phyloP scores from a whole-genome alignment of 345 rosid genomes.

The Fremontodendron californicum region DNA sequence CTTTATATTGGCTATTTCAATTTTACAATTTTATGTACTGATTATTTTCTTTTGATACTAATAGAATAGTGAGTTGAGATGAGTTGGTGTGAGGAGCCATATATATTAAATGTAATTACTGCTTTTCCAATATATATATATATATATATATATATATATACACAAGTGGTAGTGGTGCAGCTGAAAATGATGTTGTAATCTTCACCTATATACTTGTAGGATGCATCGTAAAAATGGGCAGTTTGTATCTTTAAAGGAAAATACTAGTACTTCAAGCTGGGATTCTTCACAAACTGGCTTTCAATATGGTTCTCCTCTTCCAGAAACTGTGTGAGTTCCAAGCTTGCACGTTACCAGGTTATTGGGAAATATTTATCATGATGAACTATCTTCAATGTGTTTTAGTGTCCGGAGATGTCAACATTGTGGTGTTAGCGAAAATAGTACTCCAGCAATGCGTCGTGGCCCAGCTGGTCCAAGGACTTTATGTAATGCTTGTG shows the following conservation, averaged over 20 bases:
- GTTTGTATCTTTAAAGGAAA: slow-evolving; percentile 62
- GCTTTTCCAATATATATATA: background rate
- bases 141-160: background rate
- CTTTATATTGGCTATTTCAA: background rate
- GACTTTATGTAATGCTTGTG: slow-evolving; percentile 75
- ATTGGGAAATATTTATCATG: slow-evolving; percentile 6
- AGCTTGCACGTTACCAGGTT: slow-evolving; percentile 1
- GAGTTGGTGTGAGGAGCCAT: background rate
- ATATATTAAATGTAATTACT: background rate
- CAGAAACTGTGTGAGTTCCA: slow-evolving; percentile 62
- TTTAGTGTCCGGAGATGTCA: slow-evolving; percentile 52
- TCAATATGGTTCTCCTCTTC: slow-evolving; percentile 40
- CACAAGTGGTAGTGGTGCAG: too few species aligned
- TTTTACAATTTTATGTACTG: background rate
- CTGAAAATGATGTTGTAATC: background rate
- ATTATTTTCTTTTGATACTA: background rate
- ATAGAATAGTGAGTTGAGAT: background rate
- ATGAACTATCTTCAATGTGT: slow-evolving; percentile 17
- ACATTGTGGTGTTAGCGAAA: slow-evolving; percentile 69
- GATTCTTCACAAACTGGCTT: slow-evolving; percentile 44
- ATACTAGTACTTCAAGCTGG: slow-evolving; percentile 44
- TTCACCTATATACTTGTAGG: slow-evolving; percentile 28
- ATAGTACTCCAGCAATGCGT: slow-evolving; percentile 71
- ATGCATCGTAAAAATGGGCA: slow-evolving; percentile 77
- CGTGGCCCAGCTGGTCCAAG: slow-evolving; percentile 86